These are phyloP conservation scores for Nitzschia sp. DNA, from an alignment of 108 stramenopile genomes.

Conservation along the genomic window DNA sequence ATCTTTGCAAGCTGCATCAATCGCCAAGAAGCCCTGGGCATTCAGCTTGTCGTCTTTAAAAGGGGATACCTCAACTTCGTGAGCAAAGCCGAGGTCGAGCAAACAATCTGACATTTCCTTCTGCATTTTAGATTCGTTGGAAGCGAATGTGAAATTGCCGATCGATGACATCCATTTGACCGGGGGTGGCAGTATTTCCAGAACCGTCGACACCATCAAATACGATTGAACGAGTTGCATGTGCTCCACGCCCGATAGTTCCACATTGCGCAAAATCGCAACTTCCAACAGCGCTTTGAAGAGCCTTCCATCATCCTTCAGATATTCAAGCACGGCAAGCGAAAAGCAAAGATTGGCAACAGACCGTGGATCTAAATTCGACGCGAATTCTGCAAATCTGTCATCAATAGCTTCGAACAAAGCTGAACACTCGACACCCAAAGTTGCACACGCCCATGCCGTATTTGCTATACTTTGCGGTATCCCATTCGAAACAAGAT, in stretches of 20 bases:
- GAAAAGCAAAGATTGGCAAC: conserved; percentile 8
- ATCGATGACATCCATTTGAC: too few species aligned
- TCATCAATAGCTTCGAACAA: conserved; percentile 9
- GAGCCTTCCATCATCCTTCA: not conserved
- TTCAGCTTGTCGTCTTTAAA: not conserved
- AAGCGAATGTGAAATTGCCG: too few species aligned
- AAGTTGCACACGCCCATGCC: too few species aligned
- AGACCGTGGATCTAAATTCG: conserved; percentile 1
- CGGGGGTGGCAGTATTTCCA: not conserved
- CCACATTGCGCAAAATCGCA: too few species aligned
- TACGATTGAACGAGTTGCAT: not conserved
- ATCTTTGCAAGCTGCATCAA: conserved; percentile 8
- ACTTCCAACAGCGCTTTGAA: not conserved
- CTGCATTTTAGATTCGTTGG: not conserved
- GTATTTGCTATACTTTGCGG: too few species aligned
- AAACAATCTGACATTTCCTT: not conserved
- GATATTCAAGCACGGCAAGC: not conserved
- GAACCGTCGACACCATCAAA: not conserved
- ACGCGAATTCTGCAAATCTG: not conserved
- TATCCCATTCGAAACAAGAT: too few species aligned
- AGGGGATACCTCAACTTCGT: not conserved
- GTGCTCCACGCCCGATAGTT: too few species aligned
- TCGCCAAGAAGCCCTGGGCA: conserved; percentile 8
- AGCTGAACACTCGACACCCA: conserved; percentile 3
- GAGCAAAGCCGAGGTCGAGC: not conserved